Evolutionary conservation across 129 eudicot species (phyloP), one percentile per base, ranked within the genome.

Genomic region (Lactuca saligna): DNA sequence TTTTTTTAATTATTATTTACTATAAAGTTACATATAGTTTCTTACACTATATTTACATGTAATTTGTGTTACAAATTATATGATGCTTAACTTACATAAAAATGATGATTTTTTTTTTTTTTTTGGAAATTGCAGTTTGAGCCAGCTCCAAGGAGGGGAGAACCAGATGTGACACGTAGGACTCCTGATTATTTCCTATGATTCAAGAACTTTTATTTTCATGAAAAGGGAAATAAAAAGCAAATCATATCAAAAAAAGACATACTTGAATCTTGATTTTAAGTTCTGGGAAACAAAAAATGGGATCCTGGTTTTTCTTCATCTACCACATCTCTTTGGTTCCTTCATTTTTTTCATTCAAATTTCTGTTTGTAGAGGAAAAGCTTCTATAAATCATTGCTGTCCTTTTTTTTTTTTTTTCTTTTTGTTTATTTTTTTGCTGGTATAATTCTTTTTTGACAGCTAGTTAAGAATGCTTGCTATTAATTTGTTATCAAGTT

Each of bases 81-180:
- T 63, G 14, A 60, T 60, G 56, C 4, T 64, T 16, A 42, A 64
- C 29, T 25, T 25, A 6, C 2, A 41, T 17, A 13, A 10, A 11
- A 16, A 38, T 42, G 42, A 9, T 2, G 5, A 0, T 14, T 34
- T 5, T 34, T 34, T 34, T 35, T 35, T n/a, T n/a, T n/a, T n/a
- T n/a, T n/a, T n/a, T n/a, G n/a, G n/a, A 3, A 14, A 15, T 75
- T 69, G 73, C 88, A 91, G 97, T 91, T 91, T 81, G 97, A 88
- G 65, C 91, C 96, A 41, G 92, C 96, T 68, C 91, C 91, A 12
- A 83, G 96, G 83, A 85, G 96, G 75, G 96, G 96, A 35, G 96
- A 83, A 75, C 91, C 91, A 46, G 96, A 88, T 57, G 92, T 88
- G 49, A 85, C 96, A 55, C 89, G 96, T 5, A 85, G 96, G 78